phyloP scores from a whole-genome alignment of 129 eudicot species.

The Pulicaria dysenterica region DNA sequence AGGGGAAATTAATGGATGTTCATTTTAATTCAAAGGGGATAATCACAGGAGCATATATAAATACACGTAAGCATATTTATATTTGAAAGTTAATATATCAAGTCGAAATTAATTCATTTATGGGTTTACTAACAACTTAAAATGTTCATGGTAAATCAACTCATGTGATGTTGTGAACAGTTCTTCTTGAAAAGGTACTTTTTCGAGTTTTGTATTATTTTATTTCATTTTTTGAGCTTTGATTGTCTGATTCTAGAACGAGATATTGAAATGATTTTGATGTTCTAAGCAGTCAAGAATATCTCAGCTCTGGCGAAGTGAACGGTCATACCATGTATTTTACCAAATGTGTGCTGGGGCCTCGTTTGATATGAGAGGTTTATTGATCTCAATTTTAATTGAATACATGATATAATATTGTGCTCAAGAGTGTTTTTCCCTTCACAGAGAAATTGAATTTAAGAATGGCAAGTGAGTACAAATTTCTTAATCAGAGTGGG shows the following conservation, averaged over 20 bases:
- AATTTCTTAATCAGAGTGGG: conserved; percentile 81
- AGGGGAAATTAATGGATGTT: conserved; percentile 92
- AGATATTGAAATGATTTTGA: conserved; percentile 22
- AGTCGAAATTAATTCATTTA: conserved; percentile 5
- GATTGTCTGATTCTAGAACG: neutral
- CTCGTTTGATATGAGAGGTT: conserved; percentile 81
- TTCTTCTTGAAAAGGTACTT: conserved; percentile 87
- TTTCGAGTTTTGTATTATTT: neutral
- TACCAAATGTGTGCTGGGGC: conserved; percentile 97
- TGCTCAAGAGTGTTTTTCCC: conserved; percentile 5
- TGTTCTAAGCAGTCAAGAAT: conserved; percentile 77
- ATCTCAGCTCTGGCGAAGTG: conserved; percentile 77
- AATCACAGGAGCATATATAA: conserved; percentile 76
- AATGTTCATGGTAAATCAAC: conserved; percentile 32
- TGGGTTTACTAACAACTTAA: conserved; percentile 24
- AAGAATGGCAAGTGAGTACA: conserved; percentile 68
- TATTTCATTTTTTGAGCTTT: neutral
- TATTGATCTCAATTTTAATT: conserved; percentile 4
- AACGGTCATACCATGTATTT: conserved; percentile 93
- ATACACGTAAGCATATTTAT: conserved; percentile 66
- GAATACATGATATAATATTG: neutral
- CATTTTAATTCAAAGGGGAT: conserved; percentile 64
- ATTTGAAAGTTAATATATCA: neutral
- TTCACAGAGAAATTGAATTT: conserved; percentile 75
- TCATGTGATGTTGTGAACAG: conserved; percentile 45